Evolutionary conservation across 768 basidiomycete genomes (phyloP), one percentile per base, ranked within the genome.

Genomic region (Trametes elegans): DNA sequence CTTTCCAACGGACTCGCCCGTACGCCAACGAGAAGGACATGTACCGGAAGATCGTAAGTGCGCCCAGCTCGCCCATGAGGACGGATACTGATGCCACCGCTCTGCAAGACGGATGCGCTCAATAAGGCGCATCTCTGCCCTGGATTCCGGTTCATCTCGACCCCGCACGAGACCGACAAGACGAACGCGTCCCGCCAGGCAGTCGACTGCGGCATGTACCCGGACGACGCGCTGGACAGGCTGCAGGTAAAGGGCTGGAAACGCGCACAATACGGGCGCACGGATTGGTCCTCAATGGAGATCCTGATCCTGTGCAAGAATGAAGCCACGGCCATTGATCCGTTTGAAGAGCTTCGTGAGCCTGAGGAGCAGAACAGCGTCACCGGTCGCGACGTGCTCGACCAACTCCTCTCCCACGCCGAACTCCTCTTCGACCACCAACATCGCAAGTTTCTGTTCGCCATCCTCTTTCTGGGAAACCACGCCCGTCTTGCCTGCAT

Each of bases 291-390:
- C 2, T 23, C 18, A 3, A 28, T 56, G 28, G 55, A 56, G 18
- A 27, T 56, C 13, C 19, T 16, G 7, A 45, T 56, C 28, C 48
- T 50, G 35, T 56, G 48, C 49, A 56, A 56, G 42, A 24, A 7
- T 5, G 19, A 23, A 14, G 8, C 24, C 7, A 45, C 28, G 1
- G 16, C 18, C 7, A 32, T 21, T 7, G 55, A 56, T 27, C 55
- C 55, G 0, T 56, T 50, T 8, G 55, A 56, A 19, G 48, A 56
- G 18, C 18, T 10, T 3, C 7, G 4, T 7, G 40, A 34, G 3
- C 28, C 23, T 18, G 42, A 40, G 7, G 41, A 49, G 14, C 35
- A 41, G 0, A 23, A 21, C 16, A 35, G 42, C 7, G 42, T 27
- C 5, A 14, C 9, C 5, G 48, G 55, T 18, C 31, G 47, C 5